A percentile compares a stretch with the other conserved stretches of the same genome.
Conservation (phyloP, 306 rosid genomes). For the Lotus japonicus region DNA sequence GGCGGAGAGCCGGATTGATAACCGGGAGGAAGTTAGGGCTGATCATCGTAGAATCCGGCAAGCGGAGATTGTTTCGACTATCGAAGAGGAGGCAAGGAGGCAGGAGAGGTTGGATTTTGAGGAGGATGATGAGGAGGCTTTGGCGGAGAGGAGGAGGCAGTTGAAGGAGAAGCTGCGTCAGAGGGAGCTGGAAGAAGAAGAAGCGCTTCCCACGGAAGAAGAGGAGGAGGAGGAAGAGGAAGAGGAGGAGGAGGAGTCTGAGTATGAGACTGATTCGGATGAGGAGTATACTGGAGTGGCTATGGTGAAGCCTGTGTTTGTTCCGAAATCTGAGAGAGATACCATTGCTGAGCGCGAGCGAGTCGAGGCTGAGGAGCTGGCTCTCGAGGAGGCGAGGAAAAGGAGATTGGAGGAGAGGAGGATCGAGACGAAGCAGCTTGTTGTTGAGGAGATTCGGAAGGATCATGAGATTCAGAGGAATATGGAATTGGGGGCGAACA, state of each 20-base stretch:
- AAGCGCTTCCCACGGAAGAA: slow-evolving; percentile 65
- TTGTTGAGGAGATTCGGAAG: slow-evolving; percentile 90
- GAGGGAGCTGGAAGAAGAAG: slow-evolving; percentile 61
- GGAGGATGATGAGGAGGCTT: slow-evolving; percentile 67
- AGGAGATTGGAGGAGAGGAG: slow-evolving; percentile 80
- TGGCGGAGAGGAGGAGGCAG: slow-evolving; percentile 70
- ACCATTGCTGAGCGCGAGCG: slow-evolving; percentile 92
- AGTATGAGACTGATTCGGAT: slow-evolving; percentile 91
- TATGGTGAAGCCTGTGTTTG: slow-evolving; percentile 94
- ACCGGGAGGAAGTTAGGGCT: slow-evolving; percentile 85
- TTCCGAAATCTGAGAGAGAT: slow-evolving; percentile 90
- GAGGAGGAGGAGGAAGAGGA: slow-evolving; percentile 71
- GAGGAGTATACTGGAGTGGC: slow-evolving; percentile 79
- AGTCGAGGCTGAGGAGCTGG: slow-evolving; percentile 81
- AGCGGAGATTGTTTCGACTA: slow-evolving; percentile 84
- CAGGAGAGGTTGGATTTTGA: slow-evolving; percentile 86
- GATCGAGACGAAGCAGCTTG: slow-evolving; percentile 76
- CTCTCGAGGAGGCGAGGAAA: slow-evolving; percentile 66
- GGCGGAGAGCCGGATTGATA: slow-evolving; percentile 75
- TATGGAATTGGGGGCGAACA: slow-evolving; percentile 77
- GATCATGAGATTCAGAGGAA: slow-evolving; percentile 84
- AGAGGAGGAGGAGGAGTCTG: slow-evolving; percentile 78
- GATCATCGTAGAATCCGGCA: slow-evolving; percentile 90
- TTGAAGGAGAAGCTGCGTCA: slow-evolving; percentile 70
- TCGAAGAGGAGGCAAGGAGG: slow-evolving; percentile 83